A percentile compares a stretch with the other conserved stretches of the same genome.
phyloP scores from a whole-genome alignment of 2,329 filamentous ascomycete species.

The Aspergillus costaricaensis region DNA sequence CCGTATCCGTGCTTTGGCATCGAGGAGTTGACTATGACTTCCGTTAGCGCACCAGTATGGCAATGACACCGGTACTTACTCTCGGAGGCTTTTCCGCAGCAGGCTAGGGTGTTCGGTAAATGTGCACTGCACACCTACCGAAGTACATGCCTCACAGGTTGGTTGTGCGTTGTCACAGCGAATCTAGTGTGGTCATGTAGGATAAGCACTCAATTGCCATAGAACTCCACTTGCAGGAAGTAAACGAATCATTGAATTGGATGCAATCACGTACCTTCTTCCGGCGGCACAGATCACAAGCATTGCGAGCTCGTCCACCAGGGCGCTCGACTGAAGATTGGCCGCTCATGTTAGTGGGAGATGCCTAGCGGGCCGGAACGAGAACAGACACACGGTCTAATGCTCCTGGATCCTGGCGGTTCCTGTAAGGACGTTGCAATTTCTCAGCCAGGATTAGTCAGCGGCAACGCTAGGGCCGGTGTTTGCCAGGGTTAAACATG shows the following conservation, averaged over 20 bases:
- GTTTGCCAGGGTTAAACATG: too few relatives aligned
- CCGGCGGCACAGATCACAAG: conserved; percentile 27
- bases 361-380: not conserved
- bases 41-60: too few relatives aligned
- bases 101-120: conserved; percentile 20
- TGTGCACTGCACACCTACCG: conserved; percentile 23
- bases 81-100: conserved; percentile 20
- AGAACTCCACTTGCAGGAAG: too few relatives aligned
- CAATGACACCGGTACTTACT: conserved; percentile 16
- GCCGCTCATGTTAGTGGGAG: conserved; percentile 1
- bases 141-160: conserved; percentile 27
- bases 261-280: conserved; percentile 19
- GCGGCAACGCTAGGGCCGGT: not conserved
- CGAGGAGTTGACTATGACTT: conserved; percentile 24
- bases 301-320: conserved; percentile 17
- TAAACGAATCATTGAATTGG: not conserved
- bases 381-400: not conserved
- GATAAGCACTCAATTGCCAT: not conserved
- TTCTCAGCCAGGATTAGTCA: not conserved
- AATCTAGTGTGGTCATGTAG: conserved; percentile 18
- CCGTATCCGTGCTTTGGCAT: conserved; percentile 22
- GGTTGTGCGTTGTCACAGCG: conserved; percentile 28
- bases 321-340: conserved; percentile 1
- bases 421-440: too few relatives aligned
- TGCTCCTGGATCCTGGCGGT: too few relatives aligned